Evolutionary conservation across 2,329 filamentous ascomycete genomes (phyloP).

Genomic region (Aspergillus udagawae): DNA sequence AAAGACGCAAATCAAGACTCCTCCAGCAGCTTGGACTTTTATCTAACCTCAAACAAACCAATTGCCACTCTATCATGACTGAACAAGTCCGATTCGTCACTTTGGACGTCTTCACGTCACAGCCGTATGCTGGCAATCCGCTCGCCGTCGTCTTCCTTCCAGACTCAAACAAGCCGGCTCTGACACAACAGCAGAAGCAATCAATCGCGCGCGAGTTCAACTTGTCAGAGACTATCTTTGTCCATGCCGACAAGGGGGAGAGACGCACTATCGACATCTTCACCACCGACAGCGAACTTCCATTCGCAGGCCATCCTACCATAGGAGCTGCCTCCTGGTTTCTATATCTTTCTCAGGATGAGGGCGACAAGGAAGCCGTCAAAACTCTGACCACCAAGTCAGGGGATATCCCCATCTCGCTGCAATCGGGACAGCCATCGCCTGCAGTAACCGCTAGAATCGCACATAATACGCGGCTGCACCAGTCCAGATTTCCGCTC

Average conservation of each 20-base stretch:
- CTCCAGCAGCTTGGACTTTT: not conserved
- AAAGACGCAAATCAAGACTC: not conserved
- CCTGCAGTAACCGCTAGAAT: slow-evolving; percentile 22
- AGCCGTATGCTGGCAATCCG: slow-evolving; percentile 48
- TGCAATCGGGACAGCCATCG: slow-evolving; percentile 1
- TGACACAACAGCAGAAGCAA: slow-evolving; percentile 50
- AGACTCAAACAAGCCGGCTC: slow-evolving; percentile 22
- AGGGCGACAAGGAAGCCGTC: slow-evolving; percentile 6
- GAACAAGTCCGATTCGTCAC: slow-evolving; percentile 29
- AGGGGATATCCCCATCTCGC: slow-evolving; percentile 50
- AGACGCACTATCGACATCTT: slow-evolving; percentile 50
- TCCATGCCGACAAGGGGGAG: slow-evolving; percentile 33
- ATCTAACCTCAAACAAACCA: not conserved
- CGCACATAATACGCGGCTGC: slow-evolving; percentile 35
- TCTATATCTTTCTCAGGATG: slow-evolving; percentile 22
- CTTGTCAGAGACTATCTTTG: slow-evolving; percentile 55
- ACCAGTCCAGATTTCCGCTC: slow-evolving; percentile 23
- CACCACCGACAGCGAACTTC: slow-evolving; percentile 47
- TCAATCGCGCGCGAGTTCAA: slow-evolving; percentile 55
- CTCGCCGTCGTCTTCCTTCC: slow-evolving; percentile 52
- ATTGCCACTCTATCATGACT: slow-evolving; percentile 16
- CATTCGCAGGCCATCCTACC: slow-evolving; percentile 57
- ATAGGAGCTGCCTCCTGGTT: slow-evolving; percentile 54
- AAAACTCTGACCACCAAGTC: slow-evolving; percentile 52
- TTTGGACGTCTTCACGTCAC: slow-evolving; percentile 43